These are phyloP conservation scores for Candida broadrunensis DNA, from an alignment of 805 yeast species.

Conservation along the genomic window DNA sequence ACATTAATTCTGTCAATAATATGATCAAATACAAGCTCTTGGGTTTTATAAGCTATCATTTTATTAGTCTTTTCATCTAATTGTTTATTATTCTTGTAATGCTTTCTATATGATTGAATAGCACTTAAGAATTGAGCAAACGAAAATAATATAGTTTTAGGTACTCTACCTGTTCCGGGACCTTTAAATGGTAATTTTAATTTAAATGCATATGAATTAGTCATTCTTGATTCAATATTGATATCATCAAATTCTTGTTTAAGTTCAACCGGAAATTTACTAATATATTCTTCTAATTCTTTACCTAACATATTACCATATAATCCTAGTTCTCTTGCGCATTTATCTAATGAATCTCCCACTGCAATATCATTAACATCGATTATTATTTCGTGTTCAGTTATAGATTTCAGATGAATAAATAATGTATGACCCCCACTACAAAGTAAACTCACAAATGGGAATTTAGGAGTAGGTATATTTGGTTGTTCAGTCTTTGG, in stretches of 20 bases:
- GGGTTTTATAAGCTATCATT: constrained; percentile 56
- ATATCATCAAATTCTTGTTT: constrained; percentile 16
- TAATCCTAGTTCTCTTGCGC: constrained; percentile 82
- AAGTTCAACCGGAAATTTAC: constrained; percentile 27
- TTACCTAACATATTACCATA: constrained; percentile 83
- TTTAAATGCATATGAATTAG: constrained; percentile 22
- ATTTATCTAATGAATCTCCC: constrained; percentile 92
- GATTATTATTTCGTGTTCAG: constrained; percentile 68
- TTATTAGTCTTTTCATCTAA: constrained; percentile 32
- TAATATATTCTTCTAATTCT: constrained; percentile 63
- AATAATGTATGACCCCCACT: constrained; percentile 96
- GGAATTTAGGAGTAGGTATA: constrained; percentile 51
- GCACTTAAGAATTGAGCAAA: constrained; percentile 74
- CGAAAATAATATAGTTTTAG: constrained; percentile 48
- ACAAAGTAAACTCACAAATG: constrained; percentile 73
- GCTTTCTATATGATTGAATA: constrained; percentile 31
- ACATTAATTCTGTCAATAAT: constrained; percentile 60
- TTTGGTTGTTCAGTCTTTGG: constrained; percentile 41
- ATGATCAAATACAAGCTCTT: constrained; percentile 69
- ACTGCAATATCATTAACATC: constrained; percentile 85
- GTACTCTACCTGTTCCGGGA: constrained; percentile 24
- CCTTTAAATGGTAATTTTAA: constrained; percentile 31
- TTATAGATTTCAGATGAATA: constrained; percentile 59
- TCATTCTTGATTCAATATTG: constrained; percentile 14
- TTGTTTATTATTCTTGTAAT: constrained; percentile 7